Evolutionary conservation across 306 rosid genomes (phyloP), one percentile per base, ranked within the genome.

Genomic region (Carpinus viminea): DNA sequence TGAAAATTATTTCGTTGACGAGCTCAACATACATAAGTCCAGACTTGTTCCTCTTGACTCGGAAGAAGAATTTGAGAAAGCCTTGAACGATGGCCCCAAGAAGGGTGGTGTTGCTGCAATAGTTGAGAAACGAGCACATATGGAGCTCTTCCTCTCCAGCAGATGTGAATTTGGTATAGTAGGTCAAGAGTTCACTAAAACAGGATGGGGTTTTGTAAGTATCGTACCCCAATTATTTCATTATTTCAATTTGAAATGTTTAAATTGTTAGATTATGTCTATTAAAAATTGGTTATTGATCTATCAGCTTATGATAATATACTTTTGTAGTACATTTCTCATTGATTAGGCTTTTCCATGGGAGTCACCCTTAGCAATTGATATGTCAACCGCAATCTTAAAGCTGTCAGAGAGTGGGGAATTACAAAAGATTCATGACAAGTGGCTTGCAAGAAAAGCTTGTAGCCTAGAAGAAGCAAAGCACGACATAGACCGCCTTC

Each of bases 201-300:
- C 86, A 4, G 96, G 97, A 5, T 96, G 97, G 98, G 99, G 99
- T 85, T 95, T 91, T 86, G 98, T 96, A 82, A 91, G 98, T 88
- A 54, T 72, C 75, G 1, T 7, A 16, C 26, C 61, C 9, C 9
- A 12, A 6, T 46, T 2, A 6, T 46, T 2, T 7, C 8, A 46
- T 46, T 34, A 34, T 34, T 34, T 24, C 26, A 24, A 0, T 24
- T 24, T 24, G 26, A 24, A 0, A 24, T 24, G 26, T 24, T 24
- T 24, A 24, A 24, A 24, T 24, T 24, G 26, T 24, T 24, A 24
- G 26, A 24, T 24, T 0, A 24, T 24, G 26, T 24, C 26, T 24
- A 24, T 24, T 24, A 24, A 24, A 24, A 24, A 24, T 24, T 24
- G 26, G 26, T 24, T 24, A 24, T 24, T 1, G 26, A 24, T 24